phyloP scores from a whole-genome alignment of 768 basidiomycete species.

The Serendipita sp. region DNA sequence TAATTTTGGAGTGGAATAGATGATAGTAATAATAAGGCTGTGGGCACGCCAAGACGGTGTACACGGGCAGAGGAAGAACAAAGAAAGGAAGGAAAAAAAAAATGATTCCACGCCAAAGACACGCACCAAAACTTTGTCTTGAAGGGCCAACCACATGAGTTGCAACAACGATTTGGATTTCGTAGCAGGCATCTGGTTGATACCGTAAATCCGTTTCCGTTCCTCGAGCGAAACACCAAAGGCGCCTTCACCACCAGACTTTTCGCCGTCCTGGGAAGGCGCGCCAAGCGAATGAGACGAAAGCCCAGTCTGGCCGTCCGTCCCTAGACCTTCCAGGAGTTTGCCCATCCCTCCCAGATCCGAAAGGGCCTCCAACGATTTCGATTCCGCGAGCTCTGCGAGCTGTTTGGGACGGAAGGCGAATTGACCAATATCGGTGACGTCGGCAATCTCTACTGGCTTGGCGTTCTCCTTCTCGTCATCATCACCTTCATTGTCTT shows the following conservation, averaged over 20 bases:
- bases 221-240: constrained; percentile 38
- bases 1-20: too few relatives aligned
- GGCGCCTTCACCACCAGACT: constrained; percentile 10
- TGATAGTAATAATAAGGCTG: too few relatives aligned
- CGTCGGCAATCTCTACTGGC: constrained; percentile 14
- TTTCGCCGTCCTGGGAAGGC: background rate
- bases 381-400: constrained; percentile 81
- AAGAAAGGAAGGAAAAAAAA: background rate
- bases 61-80: too few relatives aligned
- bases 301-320: constrained; percentile 29
- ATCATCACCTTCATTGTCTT: background rate
- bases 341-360: constrained; percentile 54
- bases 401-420: constrained; percentile 53
- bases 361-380: constrained; percentile 48
- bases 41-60: too few relatives aligned
- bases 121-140: constrained; percentile 79
- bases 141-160: constrained; percentile 73
- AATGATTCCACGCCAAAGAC: background rate
- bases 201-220: constrained; percentile 52
- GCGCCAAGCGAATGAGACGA: constrained; percentile 11
- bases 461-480: background rate
- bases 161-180: constrained; percentile 49
- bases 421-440: constrained; percentile 54
- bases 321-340: constrained; percentile 59
- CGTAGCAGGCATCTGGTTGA: constrained; percentile 58